Evolutionary conservation across 73 alveolate genomes (phyloP).

Genomic region (Tetrahymena malaccensis): DNA sequence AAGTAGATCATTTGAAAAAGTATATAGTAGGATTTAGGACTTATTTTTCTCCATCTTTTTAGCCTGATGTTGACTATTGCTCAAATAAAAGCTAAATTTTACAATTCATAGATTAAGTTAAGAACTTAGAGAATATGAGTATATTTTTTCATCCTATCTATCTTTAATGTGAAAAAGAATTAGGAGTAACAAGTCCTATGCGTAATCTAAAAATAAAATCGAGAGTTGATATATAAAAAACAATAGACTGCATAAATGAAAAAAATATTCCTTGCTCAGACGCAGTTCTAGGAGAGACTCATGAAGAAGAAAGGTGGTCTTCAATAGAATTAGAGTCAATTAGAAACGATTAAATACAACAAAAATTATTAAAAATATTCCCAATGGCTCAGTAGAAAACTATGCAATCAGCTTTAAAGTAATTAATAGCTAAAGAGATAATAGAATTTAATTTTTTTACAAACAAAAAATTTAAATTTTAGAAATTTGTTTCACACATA

Average conservation of each 20-base stretch:
- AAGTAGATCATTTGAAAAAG: neutral
- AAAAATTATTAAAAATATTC: neutral
- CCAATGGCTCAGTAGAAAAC: neutral
- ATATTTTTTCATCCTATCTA: neutral
- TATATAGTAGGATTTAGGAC: neutral
- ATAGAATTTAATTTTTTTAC: neutral
- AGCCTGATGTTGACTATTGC: neutral
- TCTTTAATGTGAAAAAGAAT: neutral
- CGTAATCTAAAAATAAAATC: neutral
- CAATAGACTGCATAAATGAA: neutral
- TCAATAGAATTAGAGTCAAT: neutral
- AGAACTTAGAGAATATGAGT: neutral
- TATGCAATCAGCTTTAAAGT: neutral
- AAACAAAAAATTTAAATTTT: neutral
- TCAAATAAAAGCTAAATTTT: neutral
- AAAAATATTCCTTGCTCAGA: neutral
- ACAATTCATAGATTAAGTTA: neutral
- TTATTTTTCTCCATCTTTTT: neutral
- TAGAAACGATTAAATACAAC: neutral
- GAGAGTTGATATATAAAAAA: neutral
- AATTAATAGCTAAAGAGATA: neutral
- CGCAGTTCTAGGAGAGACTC: neutral
- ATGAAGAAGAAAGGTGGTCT: neutral
- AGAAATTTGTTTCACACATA: neutral
- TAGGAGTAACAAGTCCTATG: neutral